Conservation (phyloP, 2,329 filamentous ascomycete species). For the Huntiella bhutanensis region DNA sequence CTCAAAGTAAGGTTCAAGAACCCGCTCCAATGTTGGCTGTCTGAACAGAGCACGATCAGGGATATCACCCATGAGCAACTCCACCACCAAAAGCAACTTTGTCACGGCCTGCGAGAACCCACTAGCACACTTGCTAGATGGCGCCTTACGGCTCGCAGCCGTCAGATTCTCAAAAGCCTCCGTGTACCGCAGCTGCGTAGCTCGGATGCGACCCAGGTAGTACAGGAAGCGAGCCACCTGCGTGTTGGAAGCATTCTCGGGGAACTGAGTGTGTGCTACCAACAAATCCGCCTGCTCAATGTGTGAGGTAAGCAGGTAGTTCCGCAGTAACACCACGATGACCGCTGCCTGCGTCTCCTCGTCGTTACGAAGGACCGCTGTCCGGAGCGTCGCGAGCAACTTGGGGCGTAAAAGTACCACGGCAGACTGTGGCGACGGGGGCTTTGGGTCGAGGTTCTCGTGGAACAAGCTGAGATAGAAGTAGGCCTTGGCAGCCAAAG, state of each 20-base stretch:
- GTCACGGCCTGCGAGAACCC: slow-evolving; percentile 93
- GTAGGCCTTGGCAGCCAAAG: slow-evolving; percentile 85
- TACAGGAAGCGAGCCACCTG: slow-evolving; percentile 95
- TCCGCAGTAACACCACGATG: slow-evolving; percentile 83
- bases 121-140: slow-evolving; percentile 69
- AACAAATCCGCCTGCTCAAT: slow-evolving; percentile 92
- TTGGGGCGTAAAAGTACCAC: slow-evolving; percentile 73
- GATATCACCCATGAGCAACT: slow-evolving; percentile 96
- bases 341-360: slow-evolving; percentile 93
- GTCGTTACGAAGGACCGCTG: slow-evolving; percentile 91
- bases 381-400: slow-evolving; percentile 73
- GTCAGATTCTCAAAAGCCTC: slow-evolving; percentile 90
- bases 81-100: slow-evolving; percentile 90
- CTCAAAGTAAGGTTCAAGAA: slow-evolving; percentile 80
- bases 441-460: slow-evolving; percentile 72
- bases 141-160: slow-evolving; percentile 85
- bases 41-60: slow-evolving; percentile 90
- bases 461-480: slow-evolving; percentile 96
- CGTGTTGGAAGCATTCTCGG: slow-evolving; percentile 85
- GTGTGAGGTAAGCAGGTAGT: slow-evolving; percentile 89
- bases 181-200: slow-evolving; percentile 91
- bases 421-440: slow-evolving; percentile 74
- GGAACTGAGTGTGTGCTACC: slow-evolving; percentile 90
- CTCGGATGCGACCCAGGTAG: slow-evolving; percentile 89
- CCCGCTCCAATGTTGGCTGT: slow-evolving; percentile 66